Conservation (phyloP, 352 stramenopile genomes). For the Labyrinthula sp. region DNA sequence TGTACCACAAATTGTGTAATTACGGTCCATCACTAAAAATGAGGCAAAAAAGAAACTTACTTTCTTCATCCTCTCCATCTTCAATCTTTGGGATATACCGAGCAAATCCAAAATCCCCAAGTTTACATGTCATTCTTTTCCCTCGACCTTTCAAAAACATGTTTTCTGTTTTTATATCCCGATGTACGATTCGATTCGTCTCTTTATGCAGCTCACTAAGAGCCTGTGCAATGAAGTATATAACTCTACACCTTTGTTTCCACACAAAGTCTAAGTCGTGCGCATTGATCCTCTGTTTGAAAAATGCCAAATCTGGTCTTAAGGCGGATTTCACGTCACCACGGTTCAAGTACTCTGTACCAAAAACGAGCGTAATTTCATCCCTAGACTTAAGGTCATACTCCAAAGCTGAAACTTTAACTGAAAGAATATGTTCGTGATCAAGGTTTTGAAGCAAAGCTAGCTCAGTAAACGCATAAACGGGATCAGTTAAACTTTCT, state of each 20-base stretch:
- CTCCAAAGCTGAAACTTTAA: too few relatives aligned
- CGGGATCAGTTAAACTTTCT: too few relatives aligned
- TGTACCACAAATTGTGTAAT: constrained; percentile 37
- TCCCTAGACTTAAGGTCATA: background rate
- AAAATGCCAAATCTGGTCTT: background rate
- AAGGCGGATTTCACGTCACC: constrained; percentile 5
- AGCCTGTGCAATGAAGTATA: constrained; percentile 3
- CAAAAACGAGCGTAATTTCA: constrained; percentile 4
- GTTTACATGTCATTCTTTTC: constrained; percentile 16
- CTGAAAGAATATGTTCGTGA: constrained; percentile 6
- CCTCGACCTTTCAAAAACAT: constrained; percentile 34
- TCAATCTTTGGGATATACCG: background rate
- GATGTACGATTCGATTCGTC: constrained; percentile 15
- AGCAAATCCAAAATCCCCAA: constrained; percentile 37
- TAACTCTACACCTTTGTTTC: constrained; percentile 1
- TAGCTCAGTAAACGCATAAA: constrained; percentile 24
- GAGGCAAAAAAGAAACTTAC: background rate
- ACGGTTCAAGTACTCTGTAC: constrained; percentile 22
- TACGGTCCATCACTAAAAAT: background rate
- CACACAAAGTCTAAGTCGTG: constrained; percentile 1
- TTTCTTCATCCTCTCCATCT: constrained; percentile 10
- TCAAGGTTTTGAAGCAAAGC: constrained; percentile 10
- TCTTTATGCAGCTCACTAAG: constrained; percentile 10
- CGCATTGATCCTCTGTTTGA: background rate
- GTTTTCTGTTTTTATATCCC: constrained; percentile 42